These are phyloP conservation scores for Crassisporium funariophilum DNA, from an alignment of 768 basidiomycete species.

Conservation along the genomic window DNA sequence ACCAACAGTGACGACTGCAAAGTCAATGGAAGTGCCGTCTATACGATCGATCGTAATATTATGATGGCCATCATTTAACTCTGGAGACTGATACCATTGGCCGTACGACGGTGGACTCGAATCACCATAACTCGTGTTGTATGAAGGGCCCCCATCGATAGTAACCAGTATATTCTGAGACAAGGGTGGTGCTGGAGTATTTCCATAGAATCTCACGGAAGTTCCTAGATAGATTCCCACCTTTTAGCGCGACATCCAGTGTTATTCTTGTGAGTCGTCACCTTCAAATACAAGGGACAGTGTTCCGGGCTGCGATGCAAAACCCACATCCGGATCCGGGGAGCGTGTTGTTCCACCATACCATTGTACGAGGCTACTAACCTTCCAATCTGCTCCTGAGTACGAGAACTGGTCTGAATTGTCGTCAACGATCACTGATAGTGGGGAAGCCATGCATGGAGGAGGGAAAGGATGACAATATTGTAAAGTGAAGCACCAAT, in stretches of 20 bases:
- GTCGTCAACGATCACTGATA: conserved; percentile 13
- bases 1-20: conserved; percentile 12
- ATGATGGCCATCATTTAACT: conserved; percentile 12
- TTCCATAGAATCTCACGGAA: conserved; percentile 14
- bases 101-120: conserved; percentile 9
- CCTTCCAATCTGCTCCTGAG: conserved; percentile 4
- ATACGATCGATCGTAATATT: conserved; percentile 12
- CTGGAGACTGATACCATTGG: conserved; percentile 22
- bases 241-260: background rate
- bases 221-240: conserved; percentile 6
- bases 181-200: conserved; percentile 1
- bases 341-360: conserved; percentile 12
- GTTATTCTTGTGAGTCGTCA: background rate
- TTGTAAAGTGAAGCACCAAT: no score
- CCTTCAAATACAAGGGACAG: conserved; percentile 15
- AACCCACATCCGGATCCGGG: background rate
- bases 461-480: background rate
- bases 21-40: conserved; percentile 8
- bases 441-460: conserved; percentile 7
- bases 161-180: conserved; percentile 11
- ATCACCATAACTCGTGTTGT: conserved; percentile 7
- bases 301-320: conserved; percentile 2
- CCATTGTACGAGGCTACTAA: conserved; percentile 1
- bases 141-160: conserved; percentile 14
- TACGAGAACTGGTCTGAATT: conserved; percentile 6